phyloP scores from a whole-genome alignment of 176 grass and related monocot species.

The Carex kokanica region DNA sequence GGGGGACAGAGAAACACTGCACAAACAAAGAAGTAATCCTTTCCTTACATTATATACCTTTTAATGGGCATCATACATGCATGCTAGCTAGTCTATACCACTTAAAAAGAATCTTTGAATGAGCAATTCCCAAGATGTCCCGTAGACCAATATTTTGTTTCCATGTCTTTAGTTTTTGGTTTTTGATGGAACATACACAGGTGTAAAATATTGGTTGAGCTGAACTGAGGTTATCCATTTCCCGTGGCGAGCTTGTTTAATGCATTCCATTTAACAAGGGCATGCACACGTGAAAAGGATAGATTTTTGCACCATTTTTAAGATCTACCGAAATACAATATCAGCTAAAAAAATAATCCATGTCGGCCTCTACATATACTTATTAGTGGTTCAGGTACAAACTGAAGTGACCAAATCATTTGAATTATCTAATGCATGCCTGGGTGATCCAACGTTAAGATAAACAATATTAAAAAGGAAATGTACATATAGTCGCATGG shows the following conservation, averaged over 20 bases:
- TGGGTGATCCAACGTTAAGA: conserved; percentile 16
- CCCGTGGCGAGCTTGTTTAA: not conserved
- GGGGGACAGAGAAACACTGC: conserved; percentile 28
- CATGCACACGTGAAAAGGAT: conserved; percentile 55
- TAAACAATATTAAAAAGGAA: not conserved
- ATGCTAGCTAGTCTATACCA: conserved; percentile 27
- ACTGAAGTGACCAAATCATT: conserved; percentile 34
- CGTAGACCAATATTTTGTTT: conserved; percentile 42
- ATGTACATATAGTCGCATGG: not conserved
- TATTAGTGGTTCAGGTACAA: conserved; percentile 34
- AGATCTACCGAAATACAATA: not conserved
- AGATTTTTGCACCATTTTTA: conserved; percentile 45
- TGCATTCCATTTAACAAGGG: conserved; percentile 48
- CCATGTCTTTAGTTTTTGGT: conserved; percentile 27
- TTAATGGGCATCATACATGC: conserved; percentile 19
- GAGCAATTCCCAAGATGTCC: conserved; percentile 51
- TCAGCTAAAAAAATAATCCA: conserved; percentile 20
- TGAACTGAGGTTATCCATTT: conserved; percentile 22
- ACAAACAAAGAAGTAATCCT: conserved; percentile 35
- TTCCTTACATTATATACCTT: conserved; percentile 8
- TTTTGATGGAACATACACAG: conserved; percentile 15
- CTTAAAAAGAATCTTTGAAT: conserved; percentile 51
- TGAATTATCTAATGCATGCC: conserved; percentile 38
- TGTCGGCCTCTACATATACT: conserved; percentile 11
- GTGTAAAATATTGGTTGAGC: conserved; percentile 10